These are phyloP conservation scores for Ceratocystis alfenasii DNA, from an alignment of 2,329 filamentous ascomycete genomes.

Conservation along the genomic window DNA sequence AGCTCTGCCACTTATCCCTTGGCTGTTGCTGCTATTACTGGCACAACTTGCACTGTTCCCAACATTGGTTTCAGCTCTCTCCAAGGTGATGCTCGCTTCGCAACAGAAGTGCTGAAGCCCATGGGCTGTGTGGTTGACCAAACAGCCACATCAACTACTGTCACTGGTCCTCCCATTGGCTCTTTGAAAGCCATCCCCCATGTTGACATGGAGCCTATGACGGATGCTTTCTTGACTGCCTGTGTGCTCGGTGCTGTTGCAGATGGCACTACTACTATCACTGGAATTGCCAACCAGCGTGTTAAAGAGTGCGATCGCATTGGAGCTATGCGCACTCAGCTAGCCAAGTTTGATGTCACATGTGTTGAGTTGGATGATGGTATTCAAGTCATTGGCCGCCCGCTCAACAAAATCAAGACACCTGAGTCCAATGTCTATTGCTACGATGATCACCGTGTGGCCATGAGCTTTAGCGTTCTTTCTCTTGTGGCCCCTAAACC, in stretches of 20 bases:
- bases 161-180: conserved; percentile 72
- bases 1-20: conserved; percentile 95
- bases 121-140: conserved; percentile 93
- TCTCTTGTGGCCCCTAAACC: conserved; percentile 58
- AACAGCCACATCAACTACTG: conserved; percentile 74
- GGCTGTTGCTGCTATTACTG: conserved; percentile 86
- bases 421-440: conserved; percentile 66
- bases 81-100: conserved; percentile 90
- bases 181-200: conserved; percentile 62
- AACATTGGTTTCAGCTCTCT: conserved; percentile 89
- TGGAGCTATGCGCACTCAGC: conserved; percentile 83
- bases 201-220: conserved; percentile 99
- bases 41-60: conserved; percentile 87
- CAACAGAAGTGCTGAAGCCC: conserved; percentile 72
- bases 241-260: conserved; percentile 87
- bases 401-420: conserved; percentile 37
- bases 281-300: conserved; percentile 91
- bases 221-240: conserved; percentile 91
- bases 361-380: conserved; percentile 88
- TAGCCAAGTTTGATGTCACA: conserved; percentile 81
- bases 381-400: conserved; percentile 57
- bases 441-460: conserved; percentile 94
- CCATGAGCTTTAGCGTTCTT: conserved; percentile 95
- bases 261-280: conserved; percentile 69
- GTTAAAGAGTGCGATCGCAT: conserved; percentile 99